Conservation (phyloP, 1,284 basidiomycete genomes). For the Microbotryum silenes-acaulis region DNA sequence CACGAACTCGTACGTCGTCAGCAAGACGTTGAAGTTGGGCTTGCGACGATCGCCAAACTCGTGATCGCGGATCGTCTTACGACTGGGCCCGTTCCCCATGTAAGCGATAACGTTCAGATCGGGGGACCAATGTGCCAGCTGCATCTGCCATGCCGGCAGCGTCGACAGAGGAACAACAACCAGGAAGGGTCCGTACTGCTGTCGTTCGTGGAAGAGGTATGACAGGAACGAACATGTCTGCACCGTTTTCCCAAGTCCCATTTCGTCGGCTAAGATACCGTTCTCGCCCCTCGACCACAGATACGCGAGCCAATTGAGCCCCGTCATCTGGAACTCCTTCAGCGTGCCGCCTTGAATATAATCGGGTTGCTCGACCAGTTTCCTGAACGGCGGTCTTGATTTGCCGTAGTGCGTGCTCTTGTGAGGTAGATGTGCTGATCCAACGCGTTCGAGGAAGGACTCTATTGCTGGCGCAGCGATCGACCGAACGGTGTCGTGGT, state of each 20-base stretch:
- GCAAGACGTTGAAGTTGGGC: slow-evolving; percentile 90
- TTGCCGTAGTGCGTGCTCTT: slow-evolving; percentile 68
- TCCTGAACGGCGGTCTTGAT: slow-evolving; percentile 71
- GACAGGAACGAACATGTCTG: slow-evolving; percentile 95
- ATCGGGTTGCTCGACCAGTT: slow-evolving; percentile 82
- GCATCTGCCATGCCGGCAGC: slow-evolving; percentile 94
- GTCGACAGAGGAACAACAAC: slow-evolving; percentile 98
- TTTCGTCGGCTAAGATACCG: slow-evolving; percentile 97
- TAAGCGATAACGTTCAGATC: slow-evolving; percentile 96
- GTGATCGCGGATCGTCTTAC: slow-evolving; percentile 83
- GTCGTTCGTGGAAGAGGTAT: slow-evolving; percentile 85
- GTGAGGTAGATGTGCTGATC: slow-evolving; percentile 73
- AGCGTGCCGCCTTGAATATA: slow-evolving; percentile 72
- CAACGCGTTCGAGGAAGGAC: slow-evolving; percentile 69
- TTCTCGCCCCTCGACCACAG: slow-evolving; percentile 92
- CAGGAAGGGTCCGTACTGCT: slow-evolving; percentile 94
- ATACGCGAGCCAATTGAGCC: slow-evolving; percentile 96
- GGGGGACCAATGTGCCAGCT: slow-evolving; percentile 92
- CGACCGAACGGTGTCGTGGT: slow-evolving; percentile 43
- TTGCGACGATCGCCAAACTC: slow-evolving; percentile 78
- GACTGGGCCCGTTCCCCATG: slow-evolving; percentile 79
- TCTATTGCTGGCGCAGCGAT: slow-evolving; percentile 60
- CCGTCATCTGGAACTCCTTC: slow-evolving; percentile 97
- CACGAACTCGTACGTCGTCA: slow-evolving; percentile 96
- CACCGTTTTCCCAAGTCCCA: slow-evolving; percentile 97